Conservation (phyloP, 352 stramenopile species). For the Phytophthora uliginosa region DNA sequence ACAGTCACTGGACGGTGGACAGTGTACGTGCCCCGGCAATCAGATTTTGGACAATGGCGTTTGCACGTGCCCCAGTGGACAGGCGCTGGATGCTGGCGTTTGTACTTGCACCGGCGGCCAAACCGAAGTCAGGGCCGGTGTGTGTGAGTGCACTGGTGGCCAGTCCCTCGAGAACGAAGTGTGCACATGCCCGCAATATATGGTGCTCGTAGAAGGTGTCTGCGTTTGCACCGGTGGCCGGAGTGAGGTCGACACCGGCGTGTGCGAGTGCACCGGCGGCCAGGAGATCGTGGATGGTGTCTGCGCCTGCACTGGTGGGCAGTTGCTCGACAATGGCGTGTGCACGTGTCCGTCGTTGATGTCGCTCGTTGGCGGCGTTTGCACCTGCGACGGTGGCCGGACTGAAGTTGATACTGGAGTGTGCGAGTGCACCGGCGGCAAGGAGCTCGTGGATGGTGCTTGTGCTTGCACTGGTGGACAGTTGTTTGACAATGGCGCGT, state of each 20-base stretch:
- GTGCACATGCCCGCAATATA: no score
- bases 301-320: not conserved
- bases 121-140: not conserved
- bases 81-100: not conserved
- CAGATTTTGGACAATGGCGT: not conserved
- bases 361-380: not conserved
- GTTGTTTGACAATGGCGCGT: not conserved
- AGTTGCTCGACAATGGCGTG: not conserved
- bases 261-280: not conserved
- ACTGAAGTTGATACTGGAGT: not conserved
- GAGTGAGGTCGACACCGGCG: no score
- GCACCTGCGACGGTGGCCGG: not conserved
- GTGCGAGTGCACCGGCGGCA: not conserved
- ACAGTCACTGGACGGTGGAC: not conserved
- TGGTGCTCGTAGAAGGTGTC: no score
- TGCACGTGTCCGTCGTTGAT: not conserved
- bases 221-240: no score
- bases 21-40: not conserved
- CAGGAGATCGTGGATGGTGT: not conserved
- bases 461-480: constrained; percentile 9
- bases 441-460: not conserved
- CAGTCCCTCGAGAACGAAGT: no score
- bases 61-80: not conserved
- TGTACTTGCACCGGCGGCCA: not conserved
- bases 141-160: not conserved